phyloP scores from a whole-genome alignment of 176 grass and related monocot genomes.

The Rhipidocladum racemiflorum region DNA sequence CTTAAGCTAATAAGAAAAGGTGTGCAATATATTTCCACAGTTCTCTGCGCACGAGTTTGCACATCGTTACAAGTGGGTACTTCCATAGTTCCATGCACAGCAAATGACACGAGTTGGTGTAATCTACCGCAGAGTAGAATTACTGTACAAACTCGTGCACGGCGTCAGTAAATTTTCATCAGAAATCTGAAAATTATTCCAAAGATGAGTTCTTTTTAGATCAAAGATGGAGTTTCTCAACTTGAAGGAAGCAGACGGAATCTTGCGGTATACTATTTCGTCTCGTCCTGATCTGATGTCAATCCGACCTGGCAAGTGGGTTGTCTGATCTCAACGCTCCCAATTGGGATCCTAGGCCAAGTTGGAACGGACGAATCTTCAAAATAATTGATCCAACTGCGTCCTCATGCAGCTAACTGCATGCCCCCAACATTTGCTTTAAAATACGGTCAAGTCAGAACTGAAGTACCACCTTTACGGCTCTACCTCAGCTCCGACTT shows the following conservation, averaged over 20 bases:
- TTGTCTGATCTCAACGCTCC: background rate
- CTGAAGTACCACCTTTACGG: background rate
- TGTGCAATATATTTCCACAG: background rate
- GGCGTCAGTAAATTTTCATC: background rate
- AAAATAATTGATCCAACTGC: background rate
- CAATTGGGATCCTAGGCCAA: background rate
- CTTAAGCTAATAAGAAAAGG: too few species aligned
- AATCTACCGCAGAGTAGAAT: background rate
- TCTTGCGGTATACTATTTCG: background rate
- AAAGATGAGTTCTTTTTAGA: background rate
- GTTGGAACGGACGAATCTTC: background rate
- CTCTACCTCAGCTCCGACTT: conserved; percentile 16
- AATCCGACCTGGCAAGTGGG: conserved; percentile 4
- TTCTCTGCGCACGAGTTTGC: too few species aligned
- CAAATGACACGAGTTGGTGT: background rate
- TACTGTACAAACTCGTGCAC: background rate
- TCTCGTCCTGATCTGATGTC: background rate
- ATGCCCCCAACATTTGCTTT: background rate
- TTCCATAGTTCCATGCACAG: background rate
- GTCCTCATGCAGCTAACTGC: background rate
- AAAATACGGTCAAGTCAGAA: conserved; percentile 34
- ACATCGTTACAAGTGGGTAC: background rate
- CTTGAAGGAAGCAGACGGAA: background rate
- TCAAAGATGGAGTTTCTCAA: background rate
- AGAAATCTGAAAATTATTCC: background rate